Evolutionary conservation across 257 asterid species (phyloP).

Genomic region (Solanum virginianum): DNA sequence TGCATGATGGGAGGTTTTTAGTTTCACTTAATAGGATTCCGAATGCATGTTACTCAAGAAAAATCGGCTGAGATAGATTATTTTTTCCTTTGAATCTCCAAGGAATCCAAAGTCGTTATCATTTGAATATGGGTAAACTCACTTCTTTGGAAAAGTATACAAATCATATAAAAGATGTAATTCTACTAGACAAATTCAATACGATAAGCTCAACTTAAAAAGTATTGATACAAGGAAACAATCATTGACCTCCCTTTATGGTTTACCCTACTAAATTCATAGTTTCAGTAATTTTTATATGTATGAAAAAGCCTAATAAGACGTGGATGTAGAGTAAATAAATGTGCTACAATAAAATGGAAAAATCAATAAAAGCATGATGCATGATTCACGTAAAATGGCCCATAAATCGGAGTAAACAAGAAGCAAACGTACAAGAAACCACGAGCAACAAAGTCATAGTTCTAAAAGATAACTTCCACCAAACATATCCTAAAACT

Average conservation of each 20-base stretch:
- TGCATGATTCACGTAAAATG: background rate
- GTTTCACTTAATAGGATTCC: background rate
- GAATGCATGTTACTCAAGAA: background rate
- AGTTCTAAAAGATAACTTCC: background rate
- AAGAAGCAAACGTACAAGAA: background rate
- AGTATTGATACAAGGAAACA: background rate
- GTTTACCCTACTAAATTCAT: background rate
- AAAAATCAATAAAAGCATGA: background rate
- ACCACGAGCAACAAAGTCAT: background rate
- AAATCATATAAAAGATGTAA: accelerated
- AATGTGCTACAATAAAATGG: background rate
- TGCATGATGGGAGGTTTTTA: background rate
- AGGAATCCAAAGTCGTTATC: background rate
- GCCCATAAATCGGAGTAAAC: background rate
- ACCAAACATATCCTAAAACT: background rate
- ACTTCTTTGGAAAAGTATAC: too few species aligned
- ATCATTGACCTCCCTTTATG: background rate
- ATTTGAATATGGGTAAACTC: too few species aligned
- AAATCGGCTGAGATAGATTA: background rate
- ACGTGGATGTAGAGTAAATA: background rate
- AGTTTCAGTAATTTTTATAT: background rate
- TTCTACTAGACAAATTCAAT: accelerated
- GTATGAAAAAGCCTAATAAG: background rate
- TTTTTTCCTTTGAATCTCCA: background rate
- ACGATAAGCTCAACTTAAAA: background rate